Percentiles rank a stretch among this genome's conserved stretches.
Evolutionary conservation across 2,329 filamentous ascomycete species (phyloP).

Genomic region (Sclerotinia borealis): DNA sequence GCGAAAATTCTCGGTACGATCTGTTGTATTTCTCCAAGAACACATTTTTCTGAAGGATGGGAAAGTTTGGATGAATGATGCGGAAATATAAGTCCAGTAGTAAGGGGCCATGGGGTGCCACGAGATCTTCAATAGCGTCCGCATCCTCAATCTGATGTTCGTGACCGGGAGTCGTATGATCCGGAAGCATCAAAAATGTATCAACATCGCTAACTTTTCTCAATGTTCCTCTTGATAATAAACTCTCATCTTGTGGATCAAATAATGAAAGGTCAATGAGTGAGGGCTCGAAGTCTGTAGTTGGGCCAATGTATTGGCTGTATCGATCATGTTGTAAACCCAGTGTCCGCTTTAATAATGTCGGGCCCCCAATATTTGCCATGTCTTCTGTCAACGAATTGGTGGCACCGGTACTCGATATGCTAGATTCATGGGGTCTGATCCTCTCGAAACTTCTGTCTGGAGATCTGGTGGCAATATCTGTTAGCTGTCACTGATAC

Average conservation of each 20-base stretch:
- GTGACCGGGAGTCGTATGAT: constrained; percentile 64
- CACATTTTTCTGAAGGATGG: constrained; percentile 74
- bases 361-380: constrained; percentile 62
- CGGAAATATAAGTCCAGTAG: constrained; percentile 78
- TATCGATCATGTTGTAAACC: constrained; percentile 73
- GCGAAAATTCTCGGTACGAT: constrained; percentile 67
- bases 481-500: constrained; percentile 18
- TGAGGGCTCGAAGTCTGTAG: constrained; percentile 78
- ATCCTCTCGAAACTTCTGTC: constrained; percentile 49
- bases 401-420: constrained; percentile 56
- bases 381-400: constrained; percentile 62
- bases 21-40: constrained; percentile 74
- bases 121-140: constrained; percentile 67
- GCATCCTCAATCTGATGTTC: constrained; percentile 63
- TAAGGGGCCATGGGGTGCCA: constrained; percentile 69
- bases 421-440: constrained; percentile 49
- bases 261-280: constrained; percentile 75
- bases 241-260: constrained; percentile 74
- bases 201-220: constrained; percentile 71
- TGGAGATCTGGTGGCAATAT: constrained; percentile 44
- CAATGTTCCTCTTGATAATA: constrained; percentile 61
- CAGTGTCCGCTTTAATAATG: constrained; percentile 61
- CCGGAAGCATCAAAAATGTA: constrained; percentile 75
- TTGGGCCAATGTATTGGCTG: constrained; percentile 77
- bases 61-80: constrained; percentile 73